These are phyloP conservation scores for Xylaria nigripes DNA, from an alignment of 495 filamentous ascomycete genomes.

Conservation along the genomic window DNA sequence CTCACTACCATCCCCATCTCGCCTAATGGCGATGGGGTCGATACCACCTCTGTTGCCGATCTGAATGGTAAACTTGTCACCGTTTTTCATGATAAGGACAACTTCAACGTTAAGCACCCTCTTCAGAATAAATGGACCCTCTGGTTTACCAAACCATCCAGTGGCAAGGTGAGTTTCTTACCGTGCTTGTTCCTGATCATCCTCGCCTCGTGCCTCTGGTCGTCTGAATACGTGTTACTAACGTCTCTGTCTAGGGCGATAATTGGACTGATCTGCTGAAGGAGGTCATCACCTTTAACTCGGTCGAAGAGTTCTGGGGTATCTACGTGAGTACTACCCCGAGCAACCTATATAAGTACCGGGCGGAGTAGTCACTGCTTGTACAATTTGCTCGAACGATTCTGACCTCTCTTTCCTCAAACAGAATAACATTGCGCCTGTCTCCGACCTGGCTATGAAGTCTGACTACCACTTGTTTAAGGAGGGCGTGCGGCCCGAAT, in stretches of 20 bases:
- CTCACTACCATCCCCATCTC: constrained; percentile 66
- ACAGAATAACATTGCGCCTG: constrained; percentile 96
- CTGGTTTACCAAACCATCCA: constrained; percentile 98
- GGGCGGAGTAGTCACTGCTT: neutral
- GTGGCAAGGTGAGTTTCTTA: constrained; percentile 67
- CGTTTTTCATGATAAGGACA: constrained; percentile 93
- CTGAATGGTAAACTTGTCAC: constrained; percentile 54
- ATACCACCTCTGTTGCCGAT: constrained; percentile 30
- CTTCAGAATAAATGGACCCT: constrained; percentile 94
- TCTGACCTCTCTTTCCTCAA: constrained; percentile 7
- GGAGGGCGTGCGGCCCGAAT: constrained; percentile 89
- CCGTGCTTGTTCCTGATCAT: neutral
- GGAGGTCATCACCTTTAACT: constrained; percentile 96
- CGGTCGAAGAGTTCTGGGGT: constrained; percentile 99
- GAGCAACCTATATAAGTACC: neutral
- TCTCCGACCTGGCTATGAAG: constrained; percentile 90
- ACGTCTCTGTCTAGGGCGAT: constrained; percentile 54
- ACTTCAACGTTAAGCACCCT: constrained; percentile 98
- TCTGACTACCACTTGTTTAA: constrained; percentile 99
- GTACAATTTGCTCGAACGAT: neutral
- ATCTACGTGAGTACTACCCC: constrained; percentile 68
- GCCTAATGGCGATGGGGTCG: constrained; percentile 45
- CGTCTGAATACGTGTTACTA: neutral
- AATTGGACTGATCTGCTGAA: constrained; percentile 98
- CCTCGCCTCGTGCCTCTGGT: neutral